Evolutionary conservation across 2,329 filamentous ascomycete species (phyloP), one percentile per base, ranked within the genome.

Genomic region (Arthrocladium fulminans): DNA sequence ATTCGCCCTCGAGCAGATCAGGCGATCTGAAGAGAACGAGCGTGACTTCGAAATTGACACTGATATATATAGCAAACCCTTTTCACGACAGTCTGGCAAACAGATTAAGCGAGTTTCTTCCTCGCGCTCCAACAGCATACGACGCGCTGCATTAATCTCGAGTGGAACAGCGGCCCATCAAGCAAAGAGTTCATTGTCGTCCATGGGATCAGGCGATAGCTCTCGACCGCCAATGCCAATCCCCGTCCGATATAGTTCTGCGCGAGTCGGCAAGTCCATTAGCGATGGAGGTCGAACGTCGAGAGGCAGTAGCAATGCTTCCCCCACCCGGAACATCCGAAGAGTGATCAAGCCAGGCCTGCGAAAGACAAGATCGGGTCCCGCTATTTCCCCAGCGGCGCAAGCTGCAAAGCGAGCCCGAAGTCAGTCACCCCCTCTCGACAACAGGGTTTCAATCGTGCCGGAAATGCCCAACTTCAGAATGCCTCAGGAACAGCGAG

Each of bases 241-340:
- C 5, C 92, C 92, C 0, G 83, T 83, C 2, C 76, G 92, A 49
- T 86, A 87, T 24, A 97, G 90, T 66, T 98, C 89, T 4, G 80
- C 88, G 51, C 82, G 84, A 59, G 76, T 83, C 19, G 77, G 80
- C 0, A 67, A 81, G 51, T 83, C 77, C 56, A 71, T 76, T 44
- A 88, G 85, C 62, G 88, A 95, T 53, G 85, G 85, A 2, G 82
- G 81, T 34, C 77, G 80, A 54, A 95, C 87, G 61, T 88, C 88
- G 1, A 88, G 83, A 1, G 73, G 75, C 17, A 75, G 79, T 25
- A 67, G 68, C 9, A 71, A 72, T n/a, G 73, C 73, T 19, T 65
- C 67, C n/a, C 79, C 76, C 65, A 65, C 67, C 25, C 72, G 77
- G 48, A 72, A 78, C 22, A 73, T 77, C 29, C 52, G 50, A 41